These are phyloP conservation scores for Sporothrix humicola DNA, from an alignment of 2,329 filamentous ascomycete species.

Conservation along the genomic window DNA sequence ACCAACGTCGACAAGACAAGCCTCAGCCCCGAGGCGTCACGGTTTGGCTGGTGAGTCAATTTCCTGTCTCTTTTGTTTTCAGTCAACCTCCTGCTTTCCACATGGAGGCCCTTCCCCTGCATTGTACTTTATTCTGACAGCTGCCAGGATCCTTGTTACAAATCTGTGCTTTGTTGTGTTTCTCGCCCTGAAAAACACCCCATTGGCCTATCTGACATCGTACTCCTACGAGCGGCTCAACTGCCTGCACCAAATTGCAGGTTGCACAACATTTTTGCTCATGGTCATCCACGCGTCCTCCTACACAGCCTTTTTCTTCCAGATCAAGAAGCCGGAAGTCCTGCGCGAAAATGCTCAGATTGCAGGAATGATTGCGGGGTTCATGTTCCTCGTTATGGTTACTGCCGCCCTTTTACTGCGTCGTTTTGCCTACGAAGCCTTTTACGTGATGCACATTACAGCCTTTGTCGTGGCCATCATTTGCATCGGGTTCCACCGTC, in stretches of 20 bases:
- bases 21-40: slow-evolving; percentile 39
- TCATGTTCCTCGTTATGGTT: slow-evolving; percentile 53
- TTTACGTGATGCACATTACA: slow-evolving; percentile 59
- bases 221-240: slow-evolving; percentile 66
- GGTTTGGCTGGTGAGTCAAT: slow-evolving; percentile 45
- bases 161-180: slow-evolving; percentile 61
- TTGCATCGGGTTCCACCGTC: slow-evolving; percentile 58
- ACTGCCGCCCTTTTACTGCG: slow-evolving; percentile 53
- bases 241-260: slow-evolving; percentile 60
- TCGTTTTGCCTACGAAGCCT: slow-evolving; percentile 59
- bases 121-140: slow-evolving; percentile 13
- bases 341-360: slow-evolving; percentile 51
- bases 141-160: slow-evolving; percentile 41
- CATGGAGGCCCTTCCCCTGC: too few relatives aligned
- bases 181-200: slow-evolving; percentile 64
- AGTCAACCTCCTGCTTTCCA: not conserved
- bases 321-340: slow-evolving; percentile 40
- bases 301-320: slow-evolving; percentile 52
- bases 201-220: slow-evolving; percentile 57
- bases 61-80: not conserved
- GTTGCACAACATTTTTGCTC: slow-evolving; percentile 55
- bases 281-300: slow-evolving; percentile 54
- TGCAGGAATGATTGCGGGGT: slow-evolving; percentile 56
- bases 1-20: slow-evolving; percentile 42
- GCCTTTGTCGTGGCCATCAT: slow-evolving; percentile 58